Percentiles rank a stretch among this genome's conserved stretches.
These are phyloP conservation scores for Pythium sp. DNA, from an alignment of 352 stramenopile species.

Conservation along the genomic window DNA sequence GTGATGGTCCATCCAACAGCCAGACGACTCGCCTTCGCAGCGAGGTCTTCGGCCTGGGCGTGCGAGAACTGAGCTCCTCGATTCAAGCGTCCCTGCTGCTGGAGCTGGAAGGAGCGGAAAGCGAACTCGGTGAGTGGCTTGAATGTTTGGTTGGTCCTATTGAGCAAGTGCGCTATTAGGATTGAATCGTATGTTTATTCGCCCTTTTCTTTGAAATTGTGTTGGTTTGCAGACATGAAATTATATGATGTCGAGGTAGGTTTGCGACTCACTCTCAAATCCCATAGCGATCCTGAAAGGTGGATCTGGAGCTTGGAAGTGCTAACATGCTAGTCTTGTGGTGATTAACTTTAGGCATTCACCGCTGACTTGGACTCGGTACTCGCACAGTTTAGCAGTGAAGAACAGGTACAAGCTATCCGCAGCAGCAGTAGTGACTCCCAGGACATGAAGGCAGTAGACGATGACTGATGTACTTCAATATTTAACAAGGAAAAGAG, in stretches of 20 bases:
- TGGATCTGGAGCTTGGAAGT: no score
- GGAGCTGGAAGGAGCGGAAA: slow-evolving; percentile 35
- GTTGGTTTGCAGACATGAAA: slow-evolving; percentile 30
- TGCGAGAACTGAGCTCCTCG: slow-evolving; percentile 39
- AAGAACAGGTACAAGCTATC: background rate
- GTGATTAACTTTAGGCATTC: slow-evolving; percentile 26
- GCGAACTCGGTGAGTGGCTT: slow-evolving; percentile 26
- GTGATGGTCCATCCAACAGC: slow-evolving; percentile 1
- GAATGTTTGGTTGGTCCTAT: no score
- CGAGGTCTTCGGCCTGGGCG: slow-evolving; percentile 54
- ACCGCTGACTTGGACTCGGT: slow-evolving; percentile 46
- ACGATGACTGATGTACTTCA: background rate
- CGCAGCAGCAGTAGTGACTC: background rate
- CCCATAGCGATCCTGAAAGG: no score
- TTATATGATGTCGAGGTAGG: slow-evolving; percentile 39
- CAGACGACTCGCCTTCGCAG: slow-evolving; percentile 28
- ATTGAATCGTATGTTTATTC: no score
- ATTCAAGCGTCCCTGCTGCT: slow-evolving; percentile 28
- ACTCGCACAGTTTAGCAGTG: slow-evolving; percentile 41
- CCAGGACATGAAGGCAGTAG: background rate
- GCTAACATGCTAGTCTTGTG: no score
- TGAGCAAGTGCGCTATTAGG: no score
- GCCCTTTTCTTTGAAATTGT: no score
- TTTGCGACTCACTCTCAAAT: no score
- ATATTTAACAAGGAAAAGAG: background rate